Evolutionary conservation across 768 basidiomycete species (phyloP).

Genomic region (Boletus rufocinnamomeus): DNA sequence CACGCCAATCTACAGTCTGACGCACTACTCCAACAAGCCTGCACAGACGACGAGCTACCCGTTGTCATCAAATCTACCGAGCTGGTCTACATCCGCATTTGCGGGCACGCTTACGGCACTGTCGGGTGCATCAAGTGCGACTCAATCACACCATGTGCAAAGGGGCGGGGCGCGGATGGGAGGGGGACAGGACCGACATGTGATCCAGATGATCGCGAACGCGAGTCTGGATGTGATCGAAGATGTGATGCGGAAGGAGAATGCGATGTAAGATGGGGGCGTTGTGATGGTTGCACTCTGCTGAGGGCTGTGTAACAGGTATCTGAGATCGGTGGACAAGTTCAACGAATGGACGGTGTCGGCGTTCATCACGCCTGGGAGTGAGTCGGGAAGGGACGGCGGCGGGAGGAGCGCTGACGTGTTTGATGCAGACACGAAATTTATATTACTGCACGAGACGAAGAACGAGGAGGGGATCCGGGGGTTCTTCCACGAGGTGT

Average conservation of each 20-base stretch:
- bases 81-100: slow-evolving; percentile 90
- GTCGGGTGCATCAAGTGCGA: slow-evolving; percentile 79
- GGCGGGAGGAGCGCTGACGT: slow-evolving; percentile 3
- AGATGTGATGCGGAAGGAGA: slow-evolving; percentile 85
- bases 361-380: slow-evolving; percentile 92
- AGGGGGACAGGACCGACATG: slow-evolving; percentile 85
- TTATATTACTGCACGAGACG: slow-evolving; percentile 89
- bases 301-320: slow-evolving; percentile 56
- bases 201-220: slow-evolving; percentile 99
- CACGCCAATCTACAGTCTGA: slow-evolving; percentile 81
- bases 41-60: slow-evolving; percentile 59
- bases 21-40: slow-evolving; percentile 80
- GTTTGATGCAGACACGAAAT: slow-evolving; percentile 77
- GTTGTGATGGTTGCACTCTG: slow-evolving; percentile 7
- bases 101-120: slow-evolving; percentile 86
- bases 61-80: slow-evolving; percentile 79
- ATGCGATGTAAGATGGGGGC: slow-evolving; percentile 63
- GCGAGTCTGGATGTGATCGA: slow-evolving; percentile 94
- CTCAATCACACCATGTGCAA: slow-evolving; percentile 58
- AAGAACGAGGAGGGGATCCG: slow-evolving; percentile 98
- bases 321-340: slow-evolving; percentile 92
- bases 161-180: slow-evolving; percentile 70
- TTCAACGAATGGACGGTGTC: slow-evolving; percentile 99
- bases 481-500: slow-evolving; percentile 89
- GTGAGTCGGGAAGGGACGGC: slow-evolving; percentile 48